Evolutionary conservation across 352 stramenopile genomes (phyloP).

Genomic region (Globisporangium lucens): DNA sequence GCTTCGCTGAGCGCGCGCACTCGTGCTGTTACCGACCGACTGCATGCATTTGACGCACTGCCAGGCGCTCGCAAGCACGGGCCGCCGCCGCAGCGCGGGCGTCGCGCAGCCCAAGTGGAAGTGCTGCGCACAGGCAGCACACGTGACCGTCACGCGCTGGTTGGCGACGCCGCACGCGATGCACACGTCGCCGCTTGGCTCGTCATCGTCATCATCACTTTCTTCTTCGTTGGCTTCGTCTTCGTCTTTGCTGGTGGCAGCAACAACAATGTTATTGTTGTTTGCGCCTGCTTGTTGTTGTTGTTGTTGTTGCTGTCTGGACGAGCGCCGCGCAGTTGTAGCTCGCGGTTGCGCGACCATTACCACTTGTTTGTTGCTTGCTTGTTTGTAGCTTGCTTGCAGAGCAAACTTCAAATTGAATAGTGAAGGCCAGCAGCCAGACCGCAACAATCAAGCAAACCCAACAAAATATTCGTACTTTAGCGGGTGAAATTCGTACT

Average conservation of each 20-base stretch:
- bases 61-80: constrained; percentile 36
- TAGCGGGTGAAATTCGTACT: not conserved
- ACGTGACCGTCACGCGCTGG: constrained; percentile 45
- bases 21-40: not conserved
- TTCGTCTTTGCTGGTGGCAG: not conserved
- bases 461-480: not conserved
- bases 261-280: constrained; percentile 9
- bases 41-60: constrained; percentile 33
- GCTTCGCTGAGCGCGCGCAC: not conserved
- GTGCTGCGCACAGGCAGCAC: constrained; percentile 29
- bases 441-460: not conserved
- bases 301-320: not conserved
- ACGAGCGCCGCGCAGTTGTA: constrained; percentile 9
- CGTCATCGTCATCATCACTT: constrained; percentile 12
- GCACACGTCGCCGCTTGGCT: constrained; percentile 23
- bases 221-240: constrained; percentile 14
- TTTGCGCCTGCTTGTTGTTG: not conserved
- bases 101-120: constrained; percentile 61
- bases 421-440: not conserved
- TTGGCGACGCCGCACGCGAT: constrained; percentile 34
- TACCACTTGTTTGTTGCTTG: not conserved
- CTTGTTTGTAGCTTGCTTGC: not conserved
- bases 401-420: constrained; percentile 15
- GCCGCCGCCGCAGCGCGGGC: constrained; percentile 47
- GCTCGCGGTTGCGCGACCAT: not conserved